A percentile compares a stretch with the other conserved stretches of the same genome.
phyloP scores from a whole-genome alignment of 352 stramenopile species.

The Detonula confervacea region DNA sequence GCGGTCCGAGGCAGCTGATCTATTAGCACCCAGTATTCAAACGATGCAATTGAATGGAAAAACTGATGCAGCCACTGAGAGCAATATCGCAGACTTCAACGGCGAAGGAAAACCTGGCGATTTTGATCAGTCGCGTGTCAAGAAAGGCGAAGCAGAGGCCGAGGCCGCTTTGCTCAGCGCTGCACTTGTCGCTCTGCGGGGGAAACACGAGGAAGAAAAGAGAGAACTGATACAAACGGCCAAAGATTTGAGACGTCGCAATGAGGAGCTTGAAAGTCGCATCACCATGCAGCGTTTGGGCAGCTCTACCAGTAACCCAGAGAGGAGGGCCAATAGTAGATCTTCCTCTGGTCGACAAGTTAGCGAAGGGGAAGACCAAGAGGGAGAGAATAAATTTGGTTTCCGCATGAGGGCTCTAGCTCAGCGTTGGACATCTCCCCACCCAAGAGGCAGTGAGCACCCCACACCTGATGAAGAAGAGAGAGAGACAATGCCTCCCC shows the following conservation, averaged over 20 bases:
- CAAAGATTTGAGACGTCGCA: constrained; percentile 44
- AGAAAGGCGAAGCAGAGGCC: constrained; percentile 37
- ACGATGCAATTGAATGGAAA: constrained; percentile 20
- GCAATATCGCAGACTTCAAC: constrained; percentile 21
- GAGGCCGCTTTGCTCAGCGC: constrained; percentile 22
- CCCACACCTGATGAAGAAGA: background rate
- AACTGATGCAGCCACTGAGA: background rate
- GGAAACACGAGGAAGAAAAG: constrained; percentile 50
- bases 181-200: constrained; percentile 29
- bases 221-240: constrained; percentile 33
- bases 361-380: constrained; percentile 6
- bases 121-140: constrained; percentile 25
- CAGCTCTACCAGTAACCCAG: background rate
- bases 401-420: constrained; percentile 40
- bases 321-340: constrained; percentile 1
- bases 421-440: constrained; percentile 41
- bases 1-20: constrained; percentile 22
- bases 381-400: constrained; percentile 35
- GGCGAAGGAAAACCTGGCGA: constrained; percentile 4
- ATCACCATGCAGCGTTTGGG: constrained; percentile 32
- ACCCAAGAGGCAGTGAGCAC: constrained; percentile 16
- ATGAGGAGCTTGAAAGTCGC: constrained; percentile 49
- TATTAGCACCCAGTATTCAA: constrained; percentile 17
- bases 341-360: constrained; percentile 12
- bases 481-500: background rate